A percentile compares a stretch with the other conserved stretches of the same genome.
phyloP scores from a whole-genome alignment of 208 protist genomes.

The Novymonas esmeraldas region DNA sequence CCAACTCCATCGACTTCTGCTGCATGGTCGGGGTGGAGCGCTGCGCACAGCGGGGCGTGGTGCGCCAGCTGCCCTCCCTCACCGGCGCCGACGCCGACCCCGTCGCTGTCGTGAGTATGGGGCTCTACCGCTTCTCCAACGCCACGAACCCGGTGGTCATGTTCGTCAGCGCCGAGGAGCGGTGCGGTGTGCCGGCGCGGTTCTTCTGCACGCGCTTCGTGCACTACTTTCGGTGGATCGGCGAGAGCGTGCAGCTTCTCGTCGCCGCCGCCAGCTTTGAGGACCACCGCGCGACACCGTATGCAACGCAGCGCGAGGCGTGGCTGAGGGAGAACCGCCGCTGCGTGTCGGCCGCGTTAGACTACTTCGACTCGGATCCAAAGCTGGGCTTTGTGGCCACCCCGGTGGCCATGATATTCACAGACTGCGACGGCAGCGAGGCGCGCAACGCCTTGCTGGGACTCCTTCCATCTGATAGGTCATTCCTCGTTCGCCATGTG shows the following conservation, averaged over 20 bases:
- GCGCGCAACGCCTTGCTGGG: conserved; percentile 39
- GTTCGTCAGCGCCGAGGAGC: conserved; percentile 54
- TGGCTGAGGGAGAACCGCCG: conserved; percentile 43
- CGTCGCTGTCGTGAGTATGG: conserved; percentile 2
- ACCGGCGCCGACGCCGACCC: conserved; percentile 4
- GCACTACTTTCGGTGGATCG: conserved; percentile 68
- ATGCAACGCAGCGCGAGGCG: conserved; percentile 31
- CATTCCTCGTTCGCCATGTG: conserved; percentile 56
- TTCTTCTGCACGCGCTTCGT: conserved; percentile 71
- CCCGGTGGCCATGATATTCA: conserved; percentile 58
- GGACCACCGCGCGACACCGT: conserved; percentile 35
- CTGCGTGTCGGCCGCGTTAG: conserved; percentile 34
- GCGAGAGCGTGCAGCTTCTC: conserved; percentile 65
- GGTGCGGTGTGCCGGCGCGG: conserved; percentile 56
- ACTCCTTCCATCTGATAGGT: conserved; percentile 38
- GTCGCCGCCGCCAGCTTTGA: conserved; percentile 35
- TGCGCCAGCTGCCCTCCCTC: conserved; percentile 31
- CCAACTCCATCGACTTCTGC: conserved; percentile 41
- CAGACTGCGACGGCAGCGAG: conserved; percentile 46
- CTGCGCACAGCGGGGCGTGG: conserved; percentile 24
- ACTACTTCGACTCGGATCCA: conserved; percentile 58
- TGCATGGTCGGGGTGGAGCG: conserved; percentile 18
- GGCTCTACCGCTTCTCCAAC: conserved; percentile 39
- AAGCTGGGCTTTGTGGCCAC: conserved; percentile 54
- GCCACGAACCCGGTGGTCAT: conserved; percentile 54